These are phyloP conservation scores for Epicoccum sorghinum DNA, from an alignment of 2,329 filamentous ascomycete species.

Conservation along the genomic window DNA sequence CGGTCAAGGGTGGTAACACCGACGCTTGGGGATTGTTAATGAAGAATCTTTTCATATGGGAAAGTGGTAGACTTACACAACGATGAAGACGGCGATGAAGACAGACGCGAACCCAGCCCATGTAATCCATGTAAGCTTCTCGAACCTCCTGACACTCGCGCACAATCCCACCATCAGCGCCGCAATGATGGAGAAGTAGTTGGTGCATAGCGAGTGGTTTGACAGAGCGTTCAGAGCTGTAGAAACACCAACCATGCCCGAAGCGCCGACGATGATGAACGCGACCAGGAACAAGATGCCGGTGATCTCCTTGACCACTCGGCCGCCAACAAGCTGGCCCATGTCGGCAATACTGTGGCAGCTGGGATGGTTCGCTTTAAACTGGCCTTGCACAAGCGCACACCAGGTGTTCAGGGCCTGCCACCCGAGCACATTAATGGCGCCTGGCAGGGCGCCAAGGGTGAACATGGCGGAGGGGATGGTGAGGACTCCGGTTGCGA, in stretches of 20 bases:
- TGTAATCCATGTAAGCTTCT: constrained; percentile 67
- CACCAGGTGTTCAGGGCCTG: constrained; percentile 58
- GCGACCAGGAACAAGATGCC: constrained; percentile 64
- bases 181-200: constrained; percentile 64
- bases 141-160: constrained; percentile 64
- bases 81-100: constrained; percentile 63
- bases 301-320: constrained; percentile 56
- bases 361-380: constrained; percentile 57
- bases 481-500: constrained; percentile 57
- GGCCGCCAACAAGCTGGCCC: constrained; percentile 62
- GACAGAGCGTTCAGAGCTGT: constrained; percentile 67
- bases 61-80: constrained; percentile 48
- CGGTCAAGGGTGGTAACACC: constrained; percentile 63
- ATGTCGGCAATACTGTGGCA: constrained; percentile 65
- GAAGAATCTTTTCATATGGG: too few relatives aligned
- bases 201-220: constrained; percentile 64
- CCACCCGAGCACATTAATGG: constrained; percentile 57
- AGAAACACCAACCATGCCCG: constrained; percentile 65
- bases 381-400: constrained; percentile 58
- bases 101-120: constrained; percentile 66
- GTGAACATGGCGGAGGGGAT: constrained; percentile 58
- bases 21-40: constrained; percentile 41
- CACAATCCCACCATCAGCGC: constrained; percentile 57
- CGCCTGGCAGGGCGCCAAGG: constrained; percentile 56
- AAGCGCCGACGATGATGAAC: constrained; percentile 62